Evolutionary conservation across 1,284 basidiomycete species (phyloP).

Genomic region (Ganoderma lingzhi): DNA sequence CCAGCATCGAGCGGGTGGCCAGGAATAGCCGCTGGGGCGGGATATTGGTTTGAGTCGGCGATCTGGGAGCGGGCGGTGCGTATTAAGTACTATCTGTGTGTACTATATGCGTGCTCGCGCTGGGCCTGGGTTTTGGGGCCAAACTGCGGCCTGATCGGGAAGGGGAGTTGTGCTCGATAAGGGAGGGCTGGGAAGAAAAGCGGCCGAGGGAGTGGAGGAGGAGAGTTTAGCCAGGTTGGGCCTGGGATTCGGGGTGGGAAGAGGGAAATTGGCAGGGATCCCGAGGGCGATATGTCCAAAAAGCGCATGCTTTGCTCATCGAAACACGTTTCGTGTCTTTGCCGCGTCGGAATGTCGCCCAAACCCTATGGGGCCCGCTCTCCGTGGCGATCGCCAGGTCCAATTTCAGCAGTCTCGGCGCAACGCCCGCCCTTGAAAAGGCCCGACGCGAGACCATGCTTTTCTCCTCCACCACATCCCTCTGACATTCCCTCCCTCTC

Average conservation of each 20-base stretch:
- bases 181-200: constrained; percentile 27
- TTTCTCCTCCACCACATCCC: constrained; percentile 40
- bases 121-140: constrained; percentile 10
- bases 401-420: constrained; percentile 50
- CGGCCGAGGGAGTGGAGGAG: constrained; percentile 13
- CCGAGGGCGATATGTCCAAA: constrained; percentile 39
- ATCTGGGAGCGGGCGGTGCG: constrained; percentile 25
- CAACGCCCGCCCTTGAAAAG: constrained; percentile 50
- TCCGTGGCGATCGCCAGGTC: constrained; percentile 57
- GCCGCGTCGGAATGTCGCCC: constrained; percentile 54
- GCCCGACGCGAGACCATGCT: constrained; percentile 43
- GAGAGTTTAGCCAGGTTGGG: constrained; percentile 29
- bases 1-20: constrained; percentile 23
- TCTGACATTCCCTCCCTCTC: constrained; percentile 32
- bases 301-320: constrained; percentile 50
- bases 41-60: constrained; percentile 34
- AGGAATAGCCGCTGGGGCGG: constrained; percentile 31
- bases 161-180: constrained; percentile 22
- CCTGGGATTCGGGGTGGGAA: constrained; percentile 28
- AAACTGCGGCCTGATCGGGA: constrained; percentile 20
- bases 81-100: too few species aligned
- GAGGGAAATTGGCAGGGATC: constrained; percentile 31
- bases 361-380: constrained; percentile 48
- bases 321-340: constrained; percentile 64
- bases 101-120: constrained; percentile 17